phyloP scores from a whole-genome alignment of 78 protist species.

The Dictyostelium intermedium region DNA sequence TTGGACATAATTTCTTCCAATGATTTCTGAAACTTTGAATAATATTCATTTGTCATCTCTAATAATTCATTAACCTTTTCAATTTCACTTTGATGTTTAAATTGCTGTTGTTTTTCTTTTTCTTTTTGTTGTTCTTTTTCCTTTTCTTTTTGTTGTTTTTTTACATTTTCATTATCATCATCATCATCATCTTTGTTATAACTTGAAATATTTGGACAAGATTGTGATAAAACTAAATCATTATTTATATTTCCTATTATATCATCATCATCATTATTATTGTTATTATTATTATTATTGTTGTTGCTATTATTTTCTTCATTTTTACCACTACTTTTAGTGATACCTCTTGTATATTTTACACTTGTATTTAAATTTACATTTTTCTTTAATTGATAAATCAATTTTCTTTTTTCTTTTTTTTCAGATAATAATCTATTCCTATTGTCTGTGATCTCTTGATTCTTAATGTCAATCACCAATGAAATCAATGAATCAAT shows the following conservation, averaged over 20 bases:
- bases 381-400: neutral
- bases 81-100: conserved; percentile 9
- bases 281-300: neutral
- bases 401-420: neutral
- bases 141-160: conserved; percentile 10
- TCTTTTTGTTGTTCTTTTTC: neutral
- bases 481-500: conserved; percentile 29
- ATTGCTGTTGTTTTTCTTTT: neutral
- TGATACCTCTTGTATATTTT: neutral
- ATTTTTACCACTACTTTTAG: neutral
- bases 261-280: neutral
- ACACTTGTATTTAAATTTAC: neutral
- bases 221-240: conserved; percentile 15
- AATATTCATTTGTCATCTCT: conserved; percentile 20
- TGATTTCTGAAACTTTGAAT: conserved; percentile 14
- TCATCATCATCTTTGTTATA: neutral
- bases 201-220: conserved; percentile 29
- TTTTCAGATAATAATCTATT: neutral
- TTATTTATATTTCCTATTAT: neutral
- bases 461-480: conserved; percentile 8
- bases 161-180: neutral
- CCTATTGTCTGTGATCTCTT: conserved; percentile 7
- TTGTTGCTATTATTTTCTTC: neutral
- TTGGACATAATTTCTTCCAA: conserved; percentile 14
- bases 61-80: conserved; percentile 11